Base-by-base conservation (phyloP, 257 asterid genomes). In the Fraxinus pennsylvanica region DNA sequence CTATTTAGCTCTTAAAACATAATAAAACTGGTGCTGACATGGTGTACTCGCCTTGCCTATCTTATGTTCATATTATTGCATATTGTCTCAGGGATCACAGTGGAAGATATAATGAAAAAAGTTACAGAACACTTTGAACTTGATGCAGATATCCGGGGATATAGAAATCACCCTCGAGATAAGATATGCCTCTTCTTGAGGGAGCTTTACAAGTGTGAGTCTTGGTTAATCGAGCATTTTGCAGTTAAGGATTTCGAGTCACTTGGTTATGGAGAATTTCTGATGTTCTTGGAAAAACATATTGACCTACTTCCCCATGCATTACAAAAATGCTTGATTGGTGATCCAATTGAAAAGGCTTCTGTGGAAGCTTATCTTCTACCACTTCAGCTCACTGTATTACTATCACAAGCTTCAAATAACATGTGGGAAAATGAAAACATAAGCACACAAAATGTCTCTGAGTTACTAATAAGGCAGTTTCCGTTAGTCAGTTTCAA, bases 201-300 rank as follows among this genome's bases (percentile, higher is more conserved):
- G 87, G 90, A 85, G 90, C 88, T 96, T 72, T 85, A 84, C 84
- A 80, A 83, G 74, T 91, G 93, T 45, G 97, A 96, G 86, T 39
- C 83, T 81, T 93, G 97, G 98, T 76, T 96, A 68, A 73, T 71
- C 47, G 83, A 78, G 76, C 88, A 86, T 71, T 93, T 88, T 76
- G 72, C 87, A 19, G 76, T 85, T 66, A 73, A 85, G 75, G 84
- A 87, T 74, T 96, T 96, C 81, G 96, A 85, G 72, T 87, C 91
- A 41, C 91, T 96, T 79, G 99, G 99, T 82, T 78, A 88, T 85
- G 99, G 97, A 82, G 92, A 87, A 68, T 86, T 89, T 83, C 78
- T 87, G 79, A 76, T 72, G 78, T 96, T 96, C 90, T 63, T 93
- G 75, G 94, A 90, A 84, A 93, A 85, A 85, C 78, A 93, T 79